phyloP scores from a whole-genome alignment of 2,329 filamentous ascomycete genomes.

The Paracorniculantispora psalliotae region DNA sequence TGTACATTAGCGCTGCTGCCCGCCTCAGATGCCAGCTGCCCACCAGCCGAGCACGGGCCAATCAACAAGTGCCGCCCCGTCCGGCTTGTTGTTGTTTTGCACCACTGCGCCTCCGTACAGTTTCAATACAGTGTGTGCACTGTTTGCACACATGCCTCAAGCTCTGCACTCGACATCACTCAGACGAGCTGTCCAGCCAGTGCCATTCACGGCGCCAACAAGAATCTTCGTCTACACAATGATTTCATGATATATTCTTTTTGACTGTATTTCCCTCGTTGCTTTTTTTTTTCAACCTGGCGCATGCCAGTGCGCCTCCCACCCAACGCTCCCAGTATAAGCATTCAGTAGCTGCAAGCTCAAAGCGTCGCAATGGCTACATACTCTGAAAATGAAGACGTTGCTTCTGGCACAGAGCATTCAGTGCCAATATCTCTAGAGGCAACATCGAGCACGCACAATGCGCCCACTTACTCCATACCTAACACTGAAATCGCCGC shows the following conservation, averaged over 20 bases:
- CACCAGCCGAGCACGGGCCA: background rate
- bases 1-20: background rate
- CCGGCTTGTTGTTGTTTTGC: slow-evolving; percentile 7
- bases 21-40: background rate
- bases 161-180: background rate
- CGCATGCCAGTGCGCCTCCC: too few species aligned
- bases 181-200: background rate
- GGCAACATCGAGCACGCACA: background rate
- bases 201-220: background rate
- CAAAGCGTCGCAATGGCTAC: background rate
- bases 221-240: too few species aligned
- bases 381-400: background rate
- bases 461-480: slow-evolving; percentile 32
- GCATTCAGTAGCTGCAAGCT: background rate
- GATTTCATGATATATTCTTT: too few species aligned
- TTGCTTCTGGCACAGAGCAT: background rate
- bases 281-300: too few species aligned
- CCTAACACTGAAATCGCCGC: slow-evolving; percentile 32
- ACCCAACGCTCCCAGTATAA: background rate
- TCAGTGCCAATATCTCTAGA: background rate
- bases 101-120: background rate
- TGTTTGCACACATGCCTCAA: background rate
- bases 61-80: background rate
- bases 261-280: too few species aligned
- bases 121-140: slow-evolving; percentile 4